Conservation (phyloP, 2,329 filamentous ascomycete species). For the Fusarium buxicola region DNA sequence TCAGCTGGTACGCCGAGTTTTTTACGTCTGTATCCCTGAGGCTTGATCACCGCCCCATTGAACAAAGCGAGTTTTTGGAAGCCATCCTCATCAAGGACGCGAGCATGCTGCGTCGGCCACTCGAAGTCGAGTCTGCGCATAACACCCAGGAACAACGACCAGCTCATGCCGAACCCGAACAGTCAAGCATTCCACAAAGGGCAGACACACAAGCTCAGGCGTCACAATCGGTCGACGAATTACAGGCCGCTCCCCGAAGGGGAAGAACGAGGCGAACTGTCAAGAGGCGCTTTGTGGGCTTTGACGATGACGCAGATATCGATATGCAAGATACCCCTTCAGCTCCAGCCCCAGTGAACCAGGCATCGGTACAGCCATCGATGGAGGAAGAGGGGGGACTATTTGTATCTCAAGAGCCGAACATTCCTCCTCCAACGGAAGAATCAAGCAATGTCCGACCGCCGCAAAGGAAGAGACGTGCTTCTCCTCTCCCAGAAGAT, state of each 20-base stretch:
- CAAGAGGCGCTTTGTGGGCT: slow-evolving; percentile 76
- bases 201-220: slow-evolving; percentile 15
- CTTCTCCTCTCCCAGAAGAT: slow-evolving; percentile 57
- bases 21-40: slow-evolving; percentile 75
- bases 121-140: slow-evolving; percentile 61
- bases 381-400: slow-evolving; percentile 58
- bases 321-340: slow-evolving; percentile 46
- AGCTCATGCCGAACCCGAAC: slow-evolving; percentile 9
- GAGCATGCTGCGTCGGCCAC: slow-evolving; percentile 73
- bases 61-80: slow-evolving; percentile 92
- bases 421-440: slow-evolving; percentile 38
- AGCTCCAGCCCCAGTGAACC: slow-evolving; percentile 7
- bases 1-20: slow-evolving; percentile 77
- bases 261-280: slow-evolving; percentile 53
- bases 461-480: slow-evolving; percentile 60
- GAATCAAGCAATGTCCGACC: slow-evolving; percentile 32
- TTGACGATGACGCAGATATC: slow-evolving; percentile 64
- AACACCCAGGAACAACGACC: slow-evolving; percentile 38
- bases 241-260: slow-evolving; percentile 40
- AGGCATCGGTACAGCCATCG: neutral
- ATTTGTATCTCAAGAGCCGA: slow-evolving; percentile 66
- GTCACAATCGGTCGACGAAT: slow-evolving; percentile 36
- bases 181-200: slow-evolving; percentile 12
- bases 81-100: slow-evolving; percentile 87
- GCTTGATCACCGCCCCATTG: slow-evolving; percentile 83